phyloP scores from a whole-genome alignment of 2,329 filamentous ascomycete genomes.

The Penicillium sp. region DNA sequence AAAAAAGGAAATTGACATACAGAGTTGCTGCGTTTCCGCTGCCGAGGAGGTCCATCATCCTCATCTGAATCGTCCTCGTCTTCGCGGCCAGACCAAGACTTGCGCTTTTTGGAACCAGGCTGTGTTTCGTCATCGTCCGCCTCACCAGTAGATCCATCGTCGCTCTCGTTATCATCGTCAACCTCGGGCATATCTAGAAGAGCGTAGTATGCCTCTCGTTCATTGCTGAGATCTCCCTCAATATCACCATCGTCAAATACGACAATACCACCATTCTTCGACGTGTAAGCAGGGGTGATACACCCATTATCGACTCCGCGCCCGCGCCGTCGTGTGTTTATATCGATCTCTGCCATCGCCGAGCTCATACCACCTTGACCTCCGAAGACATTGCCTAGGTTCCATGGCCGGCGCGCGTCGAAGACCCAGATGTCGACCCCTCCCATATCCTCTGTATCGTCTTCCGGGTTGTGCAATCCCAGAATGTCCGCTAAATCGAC shows the following conservation, averaged over 20 bases:
- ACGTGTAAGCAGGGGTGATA: slow-evolving; percentile 69
- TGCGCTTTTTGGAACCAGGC: slow-evolving; percentile 63
- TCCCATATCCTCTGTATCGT: slow-evolving; percentile 62
- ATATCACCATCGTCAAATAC: slow-evolving; percentile 97
- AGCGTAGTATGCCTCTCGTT: slow-evolving; percentile 81
- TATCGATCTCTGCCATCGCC: slow-evolving; percentile 48
- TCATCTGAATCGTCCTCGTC: slow-evolving; percentile 67
- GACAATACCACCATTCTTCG: slow-evolving; percentile 81
- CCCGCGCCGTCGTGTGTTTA: slow-evolving; percentile 49
- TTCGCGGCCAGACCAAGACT: slow-evolving; percentile 72
- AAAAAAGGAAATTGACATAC: slow-evolving; percentile 47
- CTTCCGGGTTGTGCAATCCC: slow-evolving; percentile 70
- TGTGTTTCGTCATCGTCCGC: slow-evolving; percentile 56
- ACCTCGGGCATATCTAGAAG: slow-evolving; percentile 87
- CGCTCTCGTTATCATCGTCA: slow-evolving; percentile 68
- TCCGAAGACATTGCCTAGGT: slow-evolving; percentile 88
- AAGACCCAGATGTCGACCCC: slow-evolving; percentile 96
- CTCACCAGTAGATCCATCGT: slow-evolving; percentile 54
- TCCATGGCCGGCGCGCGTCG: slow-evolving; percentile 91
- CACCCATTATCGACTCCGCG: slow-evolving; percentile 71
- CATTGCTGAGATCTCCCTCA: slow-evolving; percentile 71
- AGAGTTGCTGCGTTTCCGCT: slow-evolving; percentile 83
- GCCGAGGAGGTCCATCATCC: slow-evolving; percentile 72
- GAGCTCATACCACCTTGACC: slow-evolving; percentile 60
- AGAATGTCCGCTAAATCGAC: slow-evolving; percentile 81